Percentiles rank a stretch among this genome's conserved stretches.
Conservation (phyloP, 2,329 filamentous ascomycete species). For the Phaeosphaeria sp. region DNA sequence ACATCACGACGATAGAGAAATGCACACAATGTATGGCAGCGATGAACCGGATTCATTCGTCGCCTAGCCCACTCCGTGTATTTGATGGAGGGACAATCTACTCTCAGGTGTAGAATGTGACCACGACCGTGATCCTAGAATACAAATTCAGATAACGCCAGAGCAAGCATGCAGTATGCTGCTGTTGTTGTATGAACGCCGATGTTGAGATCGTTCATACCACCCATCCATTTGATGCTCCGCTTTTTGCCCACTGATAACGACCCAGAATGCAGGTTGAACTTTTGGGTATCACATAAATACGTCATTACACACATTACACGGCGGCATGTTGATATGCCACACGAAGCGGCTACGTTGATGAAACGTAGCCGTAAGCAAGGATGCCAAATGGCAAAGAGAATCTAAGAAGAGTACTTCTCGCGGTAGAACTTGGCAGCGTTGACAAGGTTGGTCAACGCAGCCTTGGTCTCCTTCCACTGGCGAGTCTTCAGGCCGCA, state of each 20-base stretch:
- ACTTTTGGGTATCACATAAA: conserved; percentile 52
- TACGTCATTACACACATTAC: conserved; percentile 50
- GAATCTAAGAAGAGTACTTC: conserved; percentile 73
- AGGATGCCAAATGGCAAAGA: conserved; percentile 29
- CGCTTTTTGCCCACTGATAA: conserved; percentile 32
- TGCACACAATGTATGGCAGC: too few relatives aligned
- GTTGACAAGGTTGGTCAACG: conserved; percentile 95
- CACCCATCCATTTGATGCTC: conserved; percentile 17
- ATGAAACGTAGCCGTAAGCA: conserved; percentile 36
- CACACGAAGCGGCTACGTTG: conserved; percentile 38
- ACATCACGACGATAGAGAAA: too few relatives aligned
- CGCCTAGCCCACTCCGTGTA: background rate
- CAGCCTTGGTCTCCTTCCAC: conserved; percentile 98
- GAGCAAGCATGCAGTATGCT: conserved; percentile 15
- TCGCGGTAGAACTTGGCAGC: conserved; percentile 95
- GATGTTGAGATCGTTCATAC: conserved; percentile 49
- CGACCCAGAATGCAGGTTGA: conserved; percentile 51
- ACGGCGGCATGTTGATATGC: conserved; percentile 48
- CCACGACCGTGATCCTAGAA: background rate
- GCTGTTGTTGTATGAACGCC: conserved; percentile 42
- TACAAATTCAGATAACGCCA: background rate
- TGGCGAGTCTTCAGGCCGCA: conserved; percentile 99
- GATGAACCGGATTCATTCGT: too few relatives aligned
- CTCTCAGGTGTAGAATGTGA: background rate
- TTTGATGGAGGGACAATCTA: background rate